Conservation (phyloP, 2,329 filamentous ascomycete species). For the Leptographium wingfieldii region DNA sequence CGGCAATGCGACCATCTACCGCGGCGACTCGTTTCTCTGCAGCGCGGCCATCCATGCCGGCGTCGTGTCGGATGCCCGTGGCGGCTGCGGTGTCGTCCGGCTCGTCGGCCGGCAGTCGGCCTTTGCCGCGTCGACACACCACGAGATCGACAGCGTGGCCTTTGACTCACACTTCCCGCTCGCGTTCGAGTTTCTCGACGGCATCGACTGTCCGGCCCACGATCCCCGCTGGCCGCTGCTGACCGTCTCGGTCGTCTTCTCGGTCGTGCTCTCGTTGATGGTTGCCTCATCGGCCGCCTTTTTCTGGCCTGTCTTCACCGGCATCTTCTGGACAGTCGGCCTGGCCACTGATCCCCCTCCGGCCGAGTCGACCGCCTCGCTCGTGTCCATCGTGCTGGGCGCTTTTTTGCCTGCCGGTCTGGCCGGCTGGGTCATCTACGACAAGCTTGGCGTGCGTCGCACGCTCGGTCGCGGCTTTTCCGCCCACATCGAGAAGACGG, state of each 20-base stretch:
- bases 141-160: slow-evolving; percentile 62
- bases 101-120: slow-evolving; percentile 48
- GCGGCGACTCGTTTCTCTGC: slow-evolving; percentile 73
- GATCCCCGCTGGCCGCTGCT: slow-evolving; percentile 80
- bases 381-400: slow-evolving; percentile 68
- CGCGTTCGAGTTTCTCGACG: slow-evolving; percentile 62
- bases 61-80: slow-evolving; percentile 49
- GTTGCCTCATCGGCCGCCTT: slow-evolving; percentile 68
- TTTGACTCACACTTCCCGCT: slow-evolving; percentile 89
- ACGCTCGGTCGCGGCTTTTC: slow-evolving; percentile 53
- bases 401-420: slow-evolving; percentile 82
- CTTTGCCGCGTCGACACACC: slow-evolving; percentile 49
- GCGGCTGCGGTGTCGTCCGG: slow-evolving; percentile 60
- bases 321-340: slow-evolving; percentile 80
- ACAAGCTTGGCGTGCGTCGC: slow-evolving; percentile 64
- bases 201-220: slow-evolving; percentile 52
- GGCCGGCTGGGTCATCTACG: slow-evolving; percentile 75
- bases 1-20: slow-evolving; percentile 48
- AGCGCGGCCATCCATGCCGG: slow-evolving; percentile 64
- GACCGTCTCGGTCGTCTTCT: slow-evolving; percentile 68
- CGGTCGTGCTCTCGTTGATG: slow-evolving; percentile 66
- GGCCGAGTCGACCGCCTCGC: slow-evolving; percentile 49
- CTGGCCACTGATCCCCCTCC: slow-evolving; percentile 79
- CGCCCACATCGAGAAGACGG: slow-evolving; percentile 78
- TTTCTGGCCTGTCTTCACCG: slow-evolving; percentile 72